Evolutionary conservation across 2,329 filamentous ascomycete species (phyloP).

Genomic region (Trichoderma sp.): DNA sequence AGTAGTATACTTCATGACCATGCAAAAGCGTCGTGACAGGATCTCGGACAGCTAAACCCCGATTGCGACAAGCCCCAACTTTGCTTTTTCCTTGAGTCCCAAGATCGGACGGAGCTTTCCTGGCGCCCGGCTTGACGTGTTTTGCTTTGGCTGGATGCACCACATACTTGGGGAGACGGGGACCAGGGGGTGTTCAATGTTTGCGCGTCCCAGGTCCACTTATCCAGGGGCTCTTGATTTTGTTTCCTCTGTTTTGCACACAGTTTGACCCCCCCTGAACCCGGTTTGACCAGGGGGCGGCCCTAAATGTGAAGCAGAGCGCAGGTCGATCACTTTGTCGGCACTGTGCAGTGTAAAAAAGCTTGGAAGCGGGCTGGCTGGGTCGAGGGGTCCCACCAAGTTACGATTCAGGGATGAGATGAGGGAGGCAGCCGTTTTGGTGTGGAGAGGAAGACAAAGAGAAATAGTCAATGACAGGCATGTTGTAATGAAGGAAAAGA

Average conservation of each 20-base stretch:
- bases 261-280: neutral
- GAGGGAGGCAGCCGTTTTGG: neutral
- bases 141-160: neutral
- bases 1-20: neutral
- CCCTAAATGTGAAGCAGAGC: conserved; percentile 7
- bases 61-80: neutral
- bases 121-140: neutral
- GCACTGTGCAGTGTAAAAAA: neutral
- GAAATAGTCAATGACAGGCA: neutral
- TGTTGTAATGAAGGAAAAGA: neutral
- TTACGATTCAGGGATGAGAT: neutral
- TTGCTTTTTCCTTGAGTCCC: neutral
- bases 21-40: neutral
- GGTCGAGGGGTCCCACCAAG: neutral
- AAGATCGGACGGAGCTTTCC: neutral
- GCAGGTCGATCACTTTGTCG: conserved; percentile 4
- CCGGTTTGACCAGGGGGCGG: neutral
- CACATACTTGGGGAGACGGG: neutral
- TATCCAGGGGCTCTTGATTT: conserved; percentile 16
- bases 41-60: neutral
- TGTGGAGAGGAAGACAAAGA: neutral
- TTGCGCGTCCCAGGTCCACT: conserved; percentile 15
- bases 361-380: neutral
- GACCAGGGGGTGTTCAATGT: neutral
- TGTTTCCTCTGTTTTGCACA: neutral